A percentile compares a stretch with the other conserved stretches of the same genome.
phyloP scores from a whole-genome alignment of 805 yeast genomes.

The Candida golubevii region DNA sequence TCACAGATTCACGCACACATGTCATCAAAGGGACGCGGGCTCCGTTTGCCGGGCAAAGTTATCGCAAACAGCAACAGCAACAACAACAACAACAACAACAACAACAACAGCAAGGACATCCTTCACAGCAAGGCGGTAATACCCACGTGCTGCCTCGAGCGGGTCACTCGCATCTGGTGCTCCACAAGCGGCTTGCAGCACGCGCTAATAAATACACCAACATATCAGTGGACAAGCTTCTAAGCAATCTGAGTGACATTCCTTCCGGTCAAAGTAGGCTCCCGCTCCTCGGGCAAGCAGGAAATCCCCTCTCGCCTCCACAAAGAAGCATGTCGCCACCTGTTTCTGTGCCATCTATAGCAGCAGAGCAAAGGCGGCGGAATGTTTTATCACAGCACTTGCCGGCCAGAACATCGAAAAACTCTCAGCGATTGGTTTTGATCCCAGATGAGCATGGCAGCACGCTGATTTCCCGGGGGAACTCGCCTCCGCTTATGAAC shows the following conservation, averaged over 20 bases:
- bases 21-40: conserved; percentile 53
- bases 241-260: conserved; percentile 77
- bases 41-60: conserved; percentile 72
- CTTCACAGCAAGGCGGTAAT: conserved; percentile 4
- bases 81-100: conserved; percentile 26
- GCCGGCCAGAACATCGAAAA: conserved; percentile 77
- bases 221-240: conserved; percentile 74
- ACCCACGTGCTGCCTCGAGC: neutral
- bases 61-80: conserved; percentile 34
- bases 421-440: conserved; percentile 78
- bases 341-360: conserved; percentile 8
- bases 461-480: conserved; percentile 6
- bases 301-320: conserved; percentile 13
- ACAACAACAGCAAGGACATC: neutral
- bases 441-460: conserved; percentile 58
- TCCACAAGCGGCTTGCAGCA: conserved; percentile 13
- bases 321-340: conserved; percentile 22
- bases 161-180: conserved; percentile 6
- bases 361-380: conserved; percentile 20
- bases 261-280: conserved; percentile 70
- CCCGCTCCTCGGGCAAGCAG: conserved; percentile 24
- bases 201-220: conserved; percentile 55
- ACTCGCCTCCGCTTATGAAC: conserved; percentile 5
- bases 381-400: conserved; percentile 47
- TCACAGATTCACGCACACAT: conserved; percentile 75